phyloP scores from a whole-genome alignment of 768 basidiomycete genomes.

The Boletellus emodensis region DNA sequence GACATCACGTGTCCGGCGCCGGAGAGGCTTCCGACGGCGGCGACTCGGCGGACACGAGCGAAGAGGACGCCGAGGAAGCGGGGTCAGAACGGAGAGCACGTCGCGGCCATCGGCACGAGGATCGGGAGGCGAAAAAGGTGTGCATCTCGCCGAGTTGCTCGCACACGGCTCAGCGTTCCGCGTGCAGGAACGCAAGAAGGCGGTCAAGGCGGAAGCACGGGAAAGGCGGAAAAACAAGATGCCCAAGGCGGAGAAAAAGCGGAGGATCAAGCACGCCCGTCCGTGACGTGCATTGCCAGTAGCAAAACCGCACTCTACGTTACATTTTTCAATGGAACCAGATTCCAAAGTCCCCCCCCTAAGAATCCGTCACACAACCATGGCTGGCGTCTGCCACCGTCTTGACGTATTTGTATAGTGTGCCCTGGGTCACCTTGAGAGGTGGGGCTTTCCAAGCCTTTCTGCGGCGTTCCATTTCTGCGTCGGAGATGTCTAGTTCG shows the following conservation, averaged over 20 bases:
- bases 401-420: constrained; percentile 86
- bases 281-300: constrained; percentile 10
- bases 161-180: constrained; percentile 7
- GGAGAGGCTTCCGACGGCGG: constrained; percentile 23
- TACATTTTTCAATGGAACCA: constrained; percentile 7
- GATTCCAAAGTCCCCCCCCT: constrained; percentile 21
- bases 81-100: constrained; percentile 50
- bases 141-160: constrained; percentile 3
- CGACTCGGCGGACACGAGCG: constrained; percentile 26
- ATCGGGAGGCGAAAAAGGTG: constrained; percentile 88
- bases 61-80: constrained; percentile 28
- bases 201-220: constrained; percentile 78
- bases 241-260: constrained; percentile 93
- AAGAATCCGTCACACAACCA: constrained; percentile 89
- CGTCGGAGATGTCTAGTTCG: constrained; percentile 68
- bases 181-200: constrained; percentile 84
- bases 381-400: constrained; percentile 86
- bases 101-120: constrained; percentile 89
- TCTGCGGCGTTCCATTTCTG: constrained; percentile 73
- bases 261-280: constrained; percentile 57
- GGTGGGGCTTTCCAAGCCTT: constrained; percentile 79
- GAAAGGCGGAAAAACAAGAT: constrained; percentile 92
- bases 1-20: constrained; percentile 17
- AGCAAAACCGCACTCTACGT: no score
- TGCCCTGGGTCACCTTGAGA: constrained; percentile 77